phyloP scores from a whole-genome alignment of 345 rosid species.

The Rhizophora mangle region DNA sequence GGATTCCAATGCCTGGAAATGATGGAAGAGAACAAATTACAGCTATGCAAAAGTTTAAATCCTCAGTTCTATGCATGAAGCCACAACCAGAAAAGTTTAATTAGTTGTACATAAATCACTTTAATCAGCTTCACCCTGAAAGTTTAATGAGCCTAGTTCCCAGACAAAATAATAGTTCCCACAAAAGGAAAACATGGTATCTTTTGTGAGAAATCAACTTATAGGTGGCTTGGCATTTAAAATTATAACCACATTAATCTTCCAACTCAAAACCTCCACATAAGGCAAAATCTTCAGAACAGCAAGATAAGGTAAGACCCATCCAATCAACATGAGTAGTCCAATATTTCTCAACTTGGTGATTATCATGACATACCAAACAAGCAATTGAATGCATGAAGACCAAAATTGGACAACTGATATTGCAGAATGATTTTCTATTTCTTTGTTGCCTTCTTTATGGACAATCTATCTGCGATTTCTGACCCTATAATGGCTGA shows the following conservation, averaged over 20 bases:
- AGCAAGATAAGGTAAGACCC: neutral
- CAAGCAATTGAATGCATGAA: too few relatives aligned
- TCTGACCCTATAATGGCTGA: too few relatives aligned
- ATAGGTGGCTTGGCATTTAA: neutral
- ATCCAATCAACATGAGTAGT: neutral
- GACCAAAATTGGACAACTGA: too few relatives aligned
- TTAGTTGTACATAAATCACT: neutral
- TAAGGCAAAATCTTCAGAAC: neutral
- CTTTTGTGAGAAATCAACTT: neutral
- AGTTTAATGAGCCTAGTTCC: neutral
- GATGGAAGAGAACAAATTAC: neutral
- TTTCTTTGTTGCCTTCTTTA: too few relatives aligned
- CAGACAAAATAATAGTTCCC: neutral
- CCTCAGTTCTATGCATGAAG: neutral
- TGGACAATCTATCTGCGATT: too few relatives aligned
- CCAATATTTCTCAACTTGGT: neutral
- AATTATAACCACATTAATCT: neutral
- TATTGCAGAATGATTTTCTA: too few relatives aligned
- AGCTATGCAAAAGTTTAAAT: neutral
- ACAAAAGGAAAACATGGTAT: neutral
- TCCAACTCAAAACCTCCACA: too few relatives aligned
- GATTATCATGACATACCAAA: too few relatives aligned
- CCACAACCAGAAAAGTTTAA: neutral
- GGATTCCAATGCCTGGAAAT: conserved; percentile 77
- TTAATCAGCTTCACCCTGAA: neutral